phyloP scores from a whole-genome alignment of 768 basidiomycete genomes.

The Boletus patriciae region DNA sequence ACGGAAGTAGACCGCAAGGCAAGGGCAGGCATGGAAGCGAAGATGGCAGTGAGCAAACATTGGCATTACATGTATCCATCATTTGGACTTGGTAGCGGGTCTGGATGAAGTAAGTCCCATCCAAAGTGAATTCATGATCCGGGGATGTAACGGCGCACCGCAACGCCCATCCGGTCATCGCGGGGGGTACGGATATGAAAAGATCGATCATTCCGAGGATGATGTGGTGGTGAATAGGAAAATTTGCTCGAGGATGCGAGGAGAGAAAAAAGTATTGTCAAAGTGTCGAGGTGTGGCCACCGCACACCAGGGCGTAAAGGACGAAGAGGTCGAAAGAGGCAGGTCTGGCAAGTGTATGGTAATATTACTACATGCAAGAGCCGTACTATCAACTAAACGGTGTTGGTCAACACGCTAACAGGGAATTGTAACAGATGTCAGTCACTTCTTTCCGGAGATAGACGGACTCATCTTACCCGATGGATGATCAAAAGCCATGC shows the following conservation, averaged over 20 bases:
- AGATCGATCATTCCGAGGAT: slow-evolving; percentile 16
- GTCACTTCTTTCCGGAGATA: slow-evolving; percentile 31
- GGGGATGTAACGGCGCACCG: slow-evolving; percentile 26
- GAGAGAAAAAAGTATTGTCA: neutral
- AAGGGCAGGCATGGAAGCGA: slow-evolving; percentile 25
- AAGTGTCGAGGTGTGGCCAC: slow-evolving; percentile 2
- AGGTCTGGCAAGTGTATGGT: slow-evolving; percentile 8
- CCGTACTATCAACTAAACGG: slow-evolving; percentile 17
- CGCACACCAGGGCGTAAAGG: slow-evolving; percentile 2
- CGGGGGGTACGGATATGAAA: slow-evolving; percentile 37
- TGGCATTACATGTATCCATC: slow-evolving; percentile 14
- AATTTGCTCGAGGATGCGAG: slow-evolving; percentile 17
- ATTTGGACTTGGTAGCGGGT: slow-evolving; percentile 8
- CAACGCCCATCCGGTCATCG: slow-evolving; percentile 28
- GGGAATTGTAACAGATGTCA: slow-evolving; percentile 12
- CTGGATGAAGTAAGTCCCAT: slow-evolving; percentile 11
- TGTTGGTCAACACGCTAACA: slow-evolving; percentile 9
- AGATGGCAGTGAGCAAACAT: slow-evolving; percentile 19
- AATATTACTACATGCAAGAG: slow-evolving; percentile 16
- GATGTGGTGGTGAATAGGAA: slow-evolving; percentile 10
- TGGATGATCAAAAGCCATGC: slow-evolving; percentile 30
- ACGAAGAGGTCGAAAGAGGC: slow-evolving; percentile 12
- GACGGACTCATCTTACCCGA: slow-evolving; percentile 30
- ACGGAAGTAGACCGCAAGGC: slow-evolving; percentile 28
- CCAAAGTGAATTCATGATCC: slow-evolving; percentile 29